Conservation (phyloP, 495 filamentous ascomycete species). For the Trichoderma reesei region DNA sequence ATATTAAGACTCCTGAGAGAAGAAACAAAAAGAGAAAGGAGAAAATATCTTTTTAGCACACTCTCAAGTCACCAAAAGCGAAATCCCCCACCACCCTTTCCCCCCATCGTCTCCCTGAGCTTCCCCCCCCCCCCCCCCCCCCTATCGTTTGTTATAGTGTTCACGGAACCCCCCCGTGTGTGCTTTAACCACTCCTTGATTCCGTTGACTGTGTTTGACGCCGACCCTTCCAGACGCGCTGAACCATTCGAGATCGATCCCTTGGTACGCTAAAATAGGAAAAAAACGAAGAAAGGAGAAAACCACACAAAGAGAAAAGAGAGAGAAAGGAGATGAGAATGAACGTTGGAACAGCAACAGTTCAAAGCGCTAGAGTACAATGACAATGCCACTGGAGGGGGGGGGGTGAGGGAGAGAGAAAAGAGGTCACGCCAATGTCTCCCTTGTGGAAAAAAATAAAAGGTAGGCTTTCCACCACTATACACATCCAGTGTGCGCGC, state of each 20-base stretch:
- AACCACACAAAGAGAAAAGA: neutral
- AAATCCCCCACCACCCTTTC: too few relatives aligned
- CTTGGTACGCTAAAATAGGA: neutral
- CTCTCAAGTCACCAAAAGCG: neutral
- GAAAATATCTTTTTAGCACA: neutral
- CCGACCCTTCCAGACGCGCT: neutral
- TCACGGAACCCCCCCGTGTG: neutral
- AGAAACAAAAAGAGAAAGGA: too few relatives aligned
- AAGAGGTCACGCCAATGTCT: too few relatives aligned
- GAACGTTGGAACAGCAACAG: neutral
- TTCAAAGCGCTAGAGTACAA: constrained; percentile 2
- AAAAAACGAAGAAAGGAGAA: neutral
- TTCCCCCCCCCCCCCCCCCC: neutral
- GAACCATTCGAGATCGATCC: neutral
- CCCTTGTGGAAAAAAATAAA: neutral
- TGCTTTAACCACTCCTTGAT: neutral
- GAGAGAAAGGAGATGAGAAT: neutral
- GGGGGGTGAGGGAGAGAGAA: too few relatives aligned
- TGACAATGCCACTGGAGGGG: neutral
- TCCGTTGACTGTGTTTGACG: neutral
- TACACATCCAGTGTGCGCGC: constrained; percentile 3
- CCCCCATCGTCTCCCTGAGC: too few relatives aligned
- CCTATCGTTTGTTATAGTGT: neutral
- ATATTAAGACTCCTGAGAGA: neutral
- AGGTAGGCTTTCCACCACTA: neutral